Evolutionary conservation across 2,329 filamentous ascomycete genomes (phyloP).

Genomic region (Sphaerulina vaccinii): DNA sequence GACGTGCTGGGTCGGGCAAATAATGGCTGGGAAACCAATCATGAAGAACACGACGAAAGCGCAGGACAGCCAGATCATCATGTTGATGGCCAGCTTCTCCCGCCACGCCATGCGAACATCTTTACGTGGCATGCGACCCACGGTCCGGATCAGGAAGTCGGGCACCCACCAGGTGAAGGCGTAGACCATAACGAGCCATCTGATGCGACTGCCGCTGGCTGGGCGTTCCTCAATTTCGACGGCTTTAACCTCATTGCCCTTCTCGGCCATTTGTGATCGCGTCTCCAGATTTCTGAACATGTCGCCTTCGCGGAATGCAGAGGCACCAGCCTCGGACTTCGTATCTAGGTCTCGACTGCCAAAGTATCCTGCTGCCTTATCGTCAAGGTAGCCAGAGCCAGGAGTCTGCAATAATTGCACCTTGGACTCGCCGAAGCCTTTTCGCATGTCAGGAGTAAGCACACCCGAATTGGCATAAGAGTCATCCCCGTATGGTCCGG

Average conservation of each 20-base stretch:
- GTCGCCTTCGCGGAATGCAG: slow-evolving; percentile 87
- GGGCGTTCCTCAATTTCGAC: slow-evolving; percentile 84
- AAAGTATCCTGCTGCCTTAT: slow-evolving; percentile 82
- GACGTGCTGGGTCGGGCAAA: slow-evolving; percentile 89
- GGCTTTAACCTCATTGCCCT: slow-evolving; percentile 85
- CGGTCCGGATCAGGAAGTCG: slow-evolving; percentile 71
- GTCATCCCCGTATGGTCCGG: slow-evolving; percentile 53
- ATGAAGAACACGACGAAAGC: slow-evolving; percentile 81
- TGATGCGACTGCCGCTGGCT: slow-evolving; percentile 76
- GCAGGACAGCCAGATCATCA: slow-evolving; percentile 92
- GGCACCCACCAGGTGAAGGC: slow-evolving; percentile 83
- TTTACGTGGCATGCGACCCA: slow-evolving; percentile 86
- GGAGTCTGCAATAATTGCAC: slow-evolving; percentile 55
- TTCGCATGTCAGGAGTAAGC: slow-evolving; percentile 54
- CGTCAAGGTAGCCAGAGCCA: slow-evolving; percentile 62
- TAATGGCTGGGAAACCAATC: slow-evolving; percentile 77
- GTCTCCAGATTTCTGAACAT: slow-evolving; percentile 99
- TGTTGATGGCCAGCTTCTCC: slow-evolving; percentile 96
- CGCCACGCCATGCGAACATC: slow-evolving; percentile 92
- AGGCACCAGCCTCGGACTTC: slow-evolving; percentile 86
- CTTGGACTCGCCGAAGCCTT: slow-evolving; percentile 60
- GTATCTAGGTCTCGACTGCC: slow-evolving; percentile 74
- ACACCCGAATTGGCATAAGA: slow-evolving; percentile 59
- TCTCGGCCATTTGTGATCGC: slow-evolving; percentile 89
- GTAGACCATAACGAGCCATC: slow-evolving; percentile 86